A percentile compares a stretch with the other conserved stretches of the same genome.
Evolutionary conservation across 176 grass and related monocot genomes (phyloP).

Genomic region (bread wheat (Triticum aestivum)): IWGSC_CS_RefSeq_v2.1 NC_057808.1:488200801-488201300

Average conservation of each 20-base stretch:
- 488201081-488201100: not conserved
- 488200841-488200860: not conserved
- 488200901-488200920: not conserved
- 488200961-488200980: not conserved
- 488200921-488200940: not conserved
- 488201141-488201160: constrained; percentile 5
- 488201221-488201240: no score
- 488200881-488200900: not conserved
- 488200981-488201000: not conserved
- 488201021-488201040: not conserved
- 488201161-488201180: constrained; percentile 10
- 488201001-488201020: constrained; percentile 16
- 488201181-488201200: constrained; percentile 25
- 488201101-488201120: not conserved
- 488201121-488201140: not conserved
- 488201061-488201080: not conserved
- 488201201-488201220: constrained; percentile 20
- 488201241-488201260: not conserved
- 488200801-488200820: not conserved
- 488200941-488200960: not conserved
- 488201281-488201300: not conserved
- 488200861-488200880: constrained; percentile 8
- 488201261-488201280: no score
- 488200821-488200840: constrained; percentile 15
- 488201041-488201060: not conserved